phyloP scores from a whole-genome alignment of 371 early-diverging fungal genomes.

The Mucor mucedo region DNA sequence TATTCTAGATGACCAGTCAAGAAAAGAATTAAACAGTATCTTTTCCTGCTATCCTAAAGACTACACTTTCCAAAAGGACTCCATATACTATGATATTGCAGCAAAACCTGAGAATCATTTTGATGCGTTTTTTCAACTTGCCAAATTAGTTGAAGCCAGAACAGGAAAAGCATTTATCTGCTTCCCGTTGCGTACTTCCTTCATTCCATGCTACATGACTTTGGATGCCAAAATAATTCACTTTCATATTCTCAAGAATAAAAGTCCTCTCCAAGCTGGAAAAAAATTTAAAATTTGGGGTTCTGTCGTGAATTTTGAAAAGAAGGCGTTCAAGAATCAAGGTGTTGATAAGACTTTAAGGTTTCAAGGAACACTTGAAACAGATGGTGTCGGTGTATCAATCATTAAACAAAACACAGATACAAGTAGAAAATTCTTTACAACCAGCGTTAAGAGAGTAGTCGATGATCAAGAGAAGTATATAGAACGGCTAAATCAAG shows the following conservation, averaged over 20 bases:
- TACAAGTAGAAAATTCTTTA: too few species aligned
- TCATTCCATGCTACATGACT: not conserved
- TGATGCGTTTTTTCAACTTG: not conserved
- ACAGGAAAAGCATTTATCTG: not conserved
- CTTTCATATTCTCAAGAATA: too few species aligned
- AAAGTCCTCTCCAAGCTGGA: too few species aligned
- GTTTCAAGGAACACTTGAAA: too few species aligned
- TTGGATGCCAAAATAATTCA: not conserved
- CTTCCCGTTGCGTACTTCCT: not conserved
- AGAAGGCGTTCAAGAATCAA: too few species aligned
- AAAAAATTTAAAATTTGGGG: too few species aligned
- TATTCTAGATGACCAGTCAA: not conserved
- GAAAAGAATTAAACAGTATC: not conserved
- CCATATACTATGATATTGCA: not conserved
- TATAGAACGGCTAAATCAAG: not conserved
- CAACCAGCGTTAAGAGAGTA: not conserved
- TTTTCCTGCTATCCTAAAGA: constrained; percentile 1
- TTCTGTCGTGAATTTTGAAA: too few species aligned
- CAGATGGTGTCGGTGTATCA: too few species aligned
- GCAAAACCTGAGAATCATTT: not conserved
- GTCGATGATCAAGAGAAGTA: not conserved
- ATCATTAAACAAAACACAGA: too few species aligned
- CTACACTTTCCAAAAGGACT: not conserved
- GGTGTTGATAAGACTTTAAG: too few species aligned
- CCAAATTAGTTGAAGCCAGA: too few species aligned